Conservation (phyloP, 495 filamentous ascomycete genomes). For the Tuber magnatum region DNA sequence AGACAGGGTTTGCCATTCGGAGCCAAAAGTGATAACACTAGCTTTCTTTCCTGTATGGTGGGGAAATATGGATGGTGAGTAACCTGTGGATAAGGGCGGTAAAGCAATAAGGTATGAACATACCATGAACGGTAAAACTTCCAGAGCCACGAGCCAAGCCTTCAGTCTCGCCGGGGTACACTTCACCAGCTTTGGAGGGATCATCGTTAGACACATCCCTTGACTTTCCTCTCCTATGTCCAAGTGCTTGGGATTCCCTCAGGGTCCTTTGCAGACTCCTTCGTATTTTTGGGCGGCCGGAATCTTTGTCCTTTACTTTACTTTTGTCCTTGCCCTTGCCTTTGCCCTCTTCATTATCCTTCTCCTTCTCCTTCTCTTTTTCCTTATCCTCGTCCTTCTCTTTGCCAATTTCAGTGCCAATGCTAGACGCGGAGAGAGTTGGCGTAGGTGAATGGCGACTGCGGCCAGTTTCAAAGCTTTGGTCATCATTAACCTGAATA, state of each 20-base stretch:
- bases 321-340: conserved; percentile 37
- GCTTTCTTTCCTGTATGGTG: conserved; percentile 68
- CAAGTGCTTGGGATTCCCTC: conserved; percentile 63
- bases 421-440: conserved; percentile 30
- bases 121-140: conserved; percentile 83
- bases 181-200: conserved; percentile 56
- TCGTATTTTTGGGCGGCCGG: conserved; percentile 56
- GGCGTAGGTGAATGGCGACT: conserved; percentile 34
- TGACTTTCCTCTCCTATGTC: conserved; percentile 66
- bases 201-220: conserved; percentile 62
- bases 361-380: conserved; percentile 34
- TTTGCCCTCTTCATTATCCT: conserved; percentile 32
- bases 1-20: conserved; percentile 76
- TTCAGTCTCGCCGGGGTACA: conserved; percentile 52
- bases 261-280: conserved; percentile 93
- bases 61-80: conserved; percentile 14
- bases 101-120: conserved; percentile 16
- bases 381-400: conserved; percentile 37
- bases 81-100: conserved; percentile 2
- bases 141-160: conserved; percentile 68
- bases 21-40: conserved; percentile 87
- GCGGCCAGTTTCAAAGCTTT: conserved; percentile 27
- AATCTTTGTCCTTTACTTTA: conserved; percentile 46
- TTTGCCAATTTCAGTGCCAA: conserved; percentile 44
- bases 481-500: conserved; percentile 28